phyloP scores from a whole-genome alignment of 768 basidiomycete genomes.

The Xerocomus potaroensis region DNA sequence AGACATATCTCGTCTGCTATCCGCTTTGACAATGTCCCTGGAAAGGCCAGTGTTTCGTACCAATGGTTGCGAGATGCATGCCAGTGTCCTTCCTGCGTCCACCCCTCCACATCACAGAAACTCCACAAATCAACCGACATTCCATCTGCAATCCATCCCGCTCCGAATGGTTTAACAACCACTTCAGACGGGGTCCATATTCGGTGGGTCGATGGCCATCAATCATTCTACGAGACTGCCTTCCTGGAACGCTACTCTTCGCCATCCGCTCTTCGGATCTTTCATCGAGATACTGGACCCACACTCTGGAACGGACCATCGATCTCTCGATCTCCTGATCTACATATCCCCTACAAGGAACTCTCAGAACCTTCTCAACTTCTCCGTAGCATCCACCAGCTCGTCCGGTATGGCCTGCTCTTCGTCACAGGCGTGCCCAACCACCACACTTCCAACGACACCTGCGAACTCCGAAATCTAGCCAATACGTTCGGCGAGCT shows the following conservation, averaged over 20 bases:
- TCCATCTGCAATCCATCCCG: conserved; percentile 45
- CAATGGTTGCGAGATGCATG: conserved; percentile 87
- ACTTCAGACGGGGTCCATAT: conserved; percentile 44
- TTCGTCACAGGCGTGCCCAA: conserved; percentile 72
- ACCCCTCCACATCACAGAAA: conserved; percentile 77
- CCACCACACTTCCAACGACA: conserved; percentile 49
- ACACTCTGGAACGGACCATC: conserved; percentile 44
- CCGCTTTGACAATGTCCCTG: conserved; percentile 16
- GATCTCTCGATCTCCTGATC: conserved; percentile 35
- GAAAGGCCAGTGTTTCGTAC: conserved; percentile 52
- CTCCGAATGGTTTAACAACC: conserved; percentile 38
- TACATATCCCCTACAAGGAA: conserved; percentile 54
- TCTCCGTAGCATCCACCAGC: conserved; percentile 59
- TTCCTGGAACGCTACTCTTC: conserved; percentile 52
- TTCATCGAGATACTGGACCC: conserved; percentile 41
- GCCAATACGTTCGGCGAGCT: conserved; percentile 71
- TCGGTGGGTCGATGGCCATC: conserved; percentile 57
- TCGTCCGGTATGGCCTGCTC: conserved; percentile 67
- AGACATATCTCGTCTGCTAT: conserved; percentile 8
- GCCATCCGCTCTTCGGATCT: conserved; percentile 31
- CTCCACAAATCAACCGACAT: conserved; percentile 68
- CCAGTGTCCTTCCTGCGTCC: conserved; percentile 64
- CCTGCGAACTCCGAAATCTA: conserved; percentile 65
- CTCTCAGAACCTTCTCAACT: conserved; percentile 45
- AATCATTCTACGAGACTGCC: conserved; percentile 46